Base-by-base conservation (phyloP, 1,284 basidiomycete species). In the Austroboletus novae-zelandiae region DNA sequence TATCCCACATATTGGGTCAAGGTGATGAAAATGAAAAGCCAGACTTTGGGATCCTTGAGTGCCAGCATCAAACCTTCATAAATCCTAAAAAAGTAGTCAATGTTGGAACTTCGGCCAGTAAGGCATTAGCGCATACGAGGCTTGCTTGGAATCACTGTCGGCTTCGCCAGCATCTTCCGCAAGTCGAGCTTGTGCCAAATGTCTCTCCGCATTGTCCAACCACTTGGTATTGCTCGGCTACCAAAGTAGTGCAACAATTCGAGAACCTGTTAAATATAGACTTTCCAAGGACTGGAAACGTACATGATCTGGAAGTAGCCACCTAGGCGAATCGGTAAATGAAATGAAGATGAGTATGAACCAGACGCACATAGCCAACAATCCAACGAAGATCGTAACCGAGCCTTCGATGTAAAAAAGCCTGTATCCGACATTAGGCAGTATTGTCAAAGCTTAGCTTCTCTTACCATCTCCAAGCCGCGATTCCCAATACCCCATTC, bases 121-220 rank as follows among this genome's bases (percentile, higher is more conserved):
- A 37, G 13, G n/a, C 8, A n/a, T 37, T 30, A 18, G 18, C 3
- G 70, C 79, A 46, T 59, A 83, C 80, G 80, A 79, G 46, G 80
- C 78, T 49, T 77, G 68, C 1, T 67, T 64, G 40, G 75, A 75
- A 57, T 86, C 83, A 54, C 78, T 71, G 56, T 86, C 84, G 0
- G 81, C 80, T 66, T 86, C 84, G 6, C 85, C 85, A 18, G 80
- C 81, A 61, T 90, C 86, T 62, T 89, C 86, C 1, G 83, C 76
- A 31, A 91, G 74, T 5, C 88, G 79, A 1, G 80, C 80, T 61
- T 85, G 83, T 2, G 88, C 88, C 9, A 91, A 74, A 14, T 77
- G 75, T 17, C 76, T 74, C 58, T 91, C 84, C 7, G 73, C 72
- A 0, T 72, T 67, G n/a, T 74, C 70, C 57, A 91, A 71, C 74